Percentiles rank a stretch among this genome's conserved stretches.
Evolutionary conservation across 805 yeast species (phyloP).

Genomic region (Dipodascopsis tothii): DNA sequence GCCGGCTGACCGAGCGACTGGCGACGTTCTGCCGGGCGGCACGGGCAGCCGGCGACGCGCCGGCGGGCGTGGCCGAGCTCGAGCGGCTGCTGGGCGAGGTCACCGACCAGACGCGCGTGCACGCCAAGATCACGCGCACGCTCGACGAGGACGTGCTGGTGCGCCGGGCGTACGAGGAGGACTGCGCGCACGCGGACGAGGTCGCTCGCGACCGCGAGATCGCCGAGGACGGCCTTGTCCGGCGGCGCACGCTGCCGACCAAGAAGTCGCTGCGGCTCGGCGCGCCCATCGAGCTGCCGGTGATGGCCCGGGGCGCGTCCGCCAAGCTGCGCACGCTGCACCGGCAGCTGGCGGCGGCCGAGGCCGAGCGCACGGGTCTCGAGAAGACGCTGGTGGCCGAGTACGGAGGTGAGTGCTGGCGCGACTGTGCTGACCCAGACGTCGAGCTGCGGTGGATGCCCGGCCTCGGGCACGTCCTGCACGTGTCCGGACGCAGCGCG

Average conservation of each 20-base stretch:
- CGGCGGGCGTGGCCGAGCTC: neutral
- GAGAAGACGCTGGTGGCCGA: conserved; percentile 11
- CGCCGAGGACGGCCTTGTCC: too few species aligned
- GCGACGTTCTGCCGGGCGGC: neutral
- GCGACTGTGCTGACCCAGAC: too few species aligned
- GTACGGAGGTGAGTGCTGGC: too few species aligned
- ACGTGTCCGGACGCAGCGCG: conserved; percentile 38
- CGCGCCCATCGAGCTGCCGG: conserved; percentile 11
- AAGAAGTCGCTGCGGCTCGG: conserved; percentile 2
- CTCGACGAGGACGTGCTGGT: conserved; percentile 35
- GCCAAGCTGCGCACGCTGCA: conserved; percentile 34
- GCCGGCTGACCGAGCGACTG: neutral
- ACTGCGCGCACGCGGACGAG: neutral
- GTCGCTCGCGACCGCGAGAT: too few species aligned
- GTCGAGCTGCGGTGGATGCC: conserved; percentile 34
- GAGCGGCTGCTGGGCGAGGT: neutral
- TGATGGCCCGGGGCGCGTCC: conserved; percentile 25
- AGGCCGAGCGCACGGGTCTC: conserved; percentile 26
- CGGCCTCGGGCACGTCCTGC: conserved; percentile 42
- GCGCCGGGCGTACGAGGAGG: neutral
- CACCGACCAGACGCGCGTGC: conserved; percentile 31
- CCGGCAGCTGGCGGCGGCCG: conserved; percentile 29
- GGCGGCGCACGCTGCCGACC: too few species aligned
- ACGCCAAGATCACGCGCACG: conserved; percentile 38
- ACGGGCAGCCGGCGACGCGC: too few species aligned